Conservation (phyloP, 345 rosid species). For the Eucalyptus lansdowneana region DNA sequence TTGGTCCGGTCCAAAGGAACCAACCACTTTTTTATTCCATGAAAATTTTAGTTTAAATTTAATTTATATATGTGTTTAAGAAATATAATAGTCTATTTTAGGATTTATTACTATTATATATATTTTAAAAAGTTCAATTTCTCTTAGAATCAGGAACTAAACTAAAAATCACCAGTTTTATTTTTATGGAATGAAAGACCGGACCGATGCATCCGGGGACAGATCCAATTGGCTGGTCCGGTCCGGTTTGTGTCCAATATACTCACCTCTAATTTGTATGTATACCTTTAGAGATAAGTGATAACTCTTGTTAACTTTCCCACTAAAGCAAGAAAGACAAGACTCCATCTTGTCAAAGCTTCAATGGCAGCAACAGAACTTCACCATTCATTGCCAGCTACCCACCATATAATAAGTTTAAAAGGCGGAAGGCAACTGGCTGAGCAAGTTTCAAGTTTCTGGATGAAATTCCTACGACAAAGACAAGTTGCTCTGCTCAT, state of each 20-base stretch:
- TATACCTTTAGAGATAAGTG: background rate
- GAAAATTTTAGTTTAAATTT: too few relatives aligned
- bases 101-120: too few relatives aligned
- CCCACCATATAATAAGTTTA: background rate
- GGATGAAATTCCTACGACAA: background rate
- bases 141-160: accelerated
- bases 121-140: too few relatives aligned
- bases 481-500: background rate
- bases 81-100: too few relatives aligned
- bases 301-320: background rate
- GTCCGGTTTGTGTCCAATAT: accelerated
- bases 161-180: too few relatives aligned
- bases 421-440: background rate
- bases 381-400: background rate
- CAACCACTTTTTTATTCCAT: too few relatives aligned
- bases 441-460: background rate
- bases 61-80: too few relatives aligned
- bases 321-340: background rate
- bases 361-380: background rate
- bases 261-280: background rate
- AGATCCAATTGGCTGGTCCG: too few relatives aligned
- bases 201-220: accelerated
- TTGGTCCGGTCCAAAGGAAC: too few relatives aligned
- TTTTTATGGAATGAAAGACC: too few relatives aligned
- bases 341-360: background rate